Evolutionary conservation across 2,329 filamentous ascomycete species (phyloP), one percentile per base, ranked within the genome.

Genomic region (Orbilia oligospora): DNA sequence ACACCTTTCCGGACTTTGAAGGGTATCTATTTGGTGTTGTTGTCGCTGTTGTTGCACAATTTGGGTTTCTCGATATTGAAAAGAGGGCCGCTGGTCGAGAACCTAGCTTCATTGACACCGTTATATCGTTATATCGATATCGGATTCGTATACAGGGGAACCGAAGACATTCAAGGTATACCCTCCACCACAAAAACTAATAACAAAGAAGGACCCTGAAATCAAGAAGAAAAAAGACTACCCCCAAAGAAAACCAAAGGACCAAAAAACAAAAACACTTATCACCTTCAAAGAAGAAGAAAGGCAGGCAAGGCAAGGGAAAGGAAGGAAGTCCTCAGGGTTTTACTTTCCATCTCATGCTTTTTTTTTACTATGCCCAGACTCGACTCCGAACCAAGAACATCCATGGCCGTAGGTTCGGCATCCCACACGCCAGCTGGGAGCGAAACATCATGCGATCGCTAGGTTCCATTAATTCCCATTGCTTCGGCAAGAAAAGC

Each of bases 391-490:
- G 55, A 65, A 66, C 67, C 58, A 44, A 71, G 66, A 36, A 49
- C 36, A 65, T 58, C 72, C 66, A 76, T 70, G 65, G 36, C 49
- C 24, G 36, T 41, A 16, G 33, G 36, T 69, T 67, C 73, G 61
- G 67, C 33, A 66, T 68, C 63, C 64, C 41, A 66, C 66, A 20
- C 36, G 44, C 44, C 44, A 48, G 33, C 48, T 71, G 73, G 67
- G 66, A 71, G 3, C 67, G 46, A 71, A 67, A 77, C 67, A 70
- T 71, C 66, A 77, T 70, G 64, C 66, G 71, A 65, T 76, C 38
- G 64, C 53, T 55, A 51, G 33, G 51, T 58, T 63, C 20, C 58
- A 46, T 56, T 55, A 44, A 30, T 61, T 67, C 67, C 67, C 56
- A 71, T 68, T 61, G 33, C 51, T 58, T 66, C 61, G 73, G 67